Conservation (phyloP, 31 red algal species). For the Odonthalia washingtoniensis region DNA sequence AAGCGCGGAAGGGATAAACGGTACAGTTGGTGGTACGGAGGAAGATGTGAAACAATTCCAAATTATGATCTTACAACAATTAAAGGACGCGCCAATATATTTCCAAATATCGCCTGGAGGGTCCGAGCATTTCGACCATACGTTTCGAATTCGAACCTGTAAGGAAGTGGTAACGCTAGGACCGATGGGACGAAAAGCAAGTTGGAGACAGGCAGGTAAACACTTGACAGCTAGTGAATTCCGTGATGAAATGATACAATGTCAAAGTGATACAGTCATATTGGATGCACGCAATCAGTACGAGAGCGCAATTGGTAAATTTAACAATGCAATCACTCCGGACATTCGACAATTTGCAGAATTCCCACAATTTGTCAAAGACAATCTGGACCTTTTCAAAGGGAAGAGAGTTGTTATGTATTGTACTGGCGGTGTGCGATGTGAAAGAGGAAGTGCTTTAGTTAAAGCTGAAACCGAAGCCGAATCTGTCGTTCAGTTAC, state of each 20-base stretch:
- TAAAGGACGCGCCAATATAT: constrained; percentile 37
- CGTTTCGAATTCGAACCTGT: constrained; percentile 55
- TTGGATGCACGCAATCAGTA: constrained; percentile 75
- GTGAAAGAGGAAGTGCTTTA: constrained; percentile 66
- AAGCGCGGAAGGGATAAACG: constrained; percentile 66
- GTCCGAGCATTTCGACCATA: constrained; percentile 45
- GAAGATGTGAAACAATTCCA: constrained; percentile 54
- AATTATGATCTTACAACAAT: neutral
- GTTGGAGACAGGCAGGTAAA: constrained; percentile 54
- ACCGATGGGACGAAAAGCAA: constrained; percentile 12
- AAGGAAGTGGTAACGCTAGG: constrained; percentile 68
- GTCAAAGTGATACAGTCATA: constrained; percentile 4
- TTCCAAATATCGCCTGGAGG: constrained; percentile 47
- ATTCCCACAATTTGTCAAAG: constrained; percentile 49
- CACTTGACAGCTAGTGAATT: constrained; percentile 58
- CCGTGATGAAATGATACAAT: constrained; percentile 28
- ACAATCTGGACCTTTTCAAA: constrained; percentile 49
- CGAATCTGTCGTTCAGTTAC: constrained; percentile 52
- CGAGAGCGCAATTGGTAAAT: constrained; percentile 66
- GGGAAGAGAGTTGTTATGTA: constrained; percentile 67
- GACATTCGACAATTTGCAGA: constrained; percentile 74
- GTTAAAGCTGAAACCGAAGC: neutral
- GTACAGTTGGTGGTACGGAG: constrained; percentile 51
- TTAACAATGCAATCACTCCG: constrained; percentile 54
- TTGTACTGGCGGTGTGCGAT: constrained; percentile 73